A percentile compares a stretch with the other conserved stretches of the same genome.
Conservation (phyloP, 2,329 filamentous ascomycete genomes). For the Geoglossum cookeanum region DNA sequence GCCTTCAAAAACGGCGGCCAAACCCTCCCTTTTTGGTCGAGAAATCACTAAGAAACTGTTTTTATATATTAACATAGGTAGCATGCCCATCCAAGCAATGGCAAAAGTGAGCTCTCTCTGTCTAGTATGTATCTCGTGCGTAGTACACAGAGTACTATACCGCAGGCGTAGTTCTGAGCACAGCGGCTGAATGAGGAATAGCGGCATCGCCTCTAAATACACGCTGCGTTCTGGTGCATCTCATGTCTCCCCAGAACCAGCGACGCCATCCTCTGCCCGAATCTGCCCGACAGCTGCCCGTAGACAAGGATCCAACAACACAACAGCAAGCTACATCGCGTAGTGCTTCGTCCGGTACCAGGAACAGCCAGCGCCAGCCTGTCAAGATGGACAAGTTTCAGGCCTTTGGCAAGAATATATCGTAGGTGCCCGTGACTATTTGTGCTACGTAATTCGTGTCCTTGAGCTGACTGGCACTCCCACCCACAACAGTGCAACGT, state of each 20-base stretch:
- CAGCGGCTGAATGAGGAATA: not conserved
- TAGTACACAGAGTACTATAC: not conserved
- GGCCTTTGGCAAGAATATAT: slow-evolving; percentile 52
- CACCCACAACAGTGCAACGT: slow-evolving; percentile 46
- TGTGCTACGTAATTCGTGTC: slow-evolving; percentile 5
- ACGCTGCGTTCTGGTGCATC: not conserved
- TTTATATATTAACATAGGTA: no score
- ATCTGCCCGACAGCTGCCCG: no score
- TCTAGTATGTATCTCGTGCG: no score
- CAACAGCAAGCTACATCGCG: not conserved
- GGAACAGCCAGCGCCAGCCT: not conserved
- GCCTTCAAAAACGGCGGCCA: no score
- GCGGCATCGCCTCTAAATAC: not conserved
- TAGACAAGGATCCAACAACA: not conserved
- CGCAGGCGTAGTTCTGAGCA: not conserved
- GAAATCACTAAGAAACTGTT: no score
- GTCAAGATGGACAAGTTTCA: slow-evolving; percentile 46
- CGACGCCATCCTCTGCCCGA: not conserved
- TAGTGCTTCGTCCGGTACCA: not conserved
- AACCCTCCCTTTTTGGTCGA: no score
- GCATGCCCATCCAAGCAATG: no score
- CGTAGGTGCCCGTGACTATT: slow-evolving; percentile 25
- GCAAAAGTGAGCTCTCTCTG: no score
- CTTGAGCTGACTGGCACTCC: slow-evolving; percentile 1
- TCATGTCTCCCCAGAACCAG: not conserved